phyloP scores from a whole-genome alignment of 768 basidiomycete species.

The Kwoniella sp. region DNA sequence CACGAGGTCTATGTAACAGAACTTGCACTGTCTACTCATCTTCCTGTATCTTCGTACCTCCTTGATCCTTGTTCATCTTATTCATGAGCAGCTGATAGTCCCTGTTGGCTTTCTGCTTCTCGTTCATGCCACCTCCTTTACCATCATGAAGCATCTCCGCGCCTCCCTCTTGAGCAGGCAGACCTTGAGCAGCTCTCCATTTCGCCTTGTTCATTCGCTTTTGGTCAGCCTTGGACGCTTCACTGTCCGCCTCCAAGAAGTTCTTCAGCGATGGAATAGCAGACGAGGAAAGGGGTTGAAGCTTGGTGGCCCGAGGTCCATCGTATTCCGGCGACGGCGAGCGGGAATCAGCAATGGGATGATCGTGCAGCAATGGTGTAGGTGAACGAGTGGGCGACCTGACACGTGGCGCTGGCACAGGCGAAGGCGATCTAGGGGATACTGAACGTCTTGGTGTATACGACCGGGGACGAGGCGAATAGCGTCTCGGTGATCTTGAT shows the following conservation, averaged over 20 bases:
- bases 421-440: slow-evolving; percentile 8
- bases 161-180: slow-evolving; percentile 45
- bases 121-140: slow-evolving; percentile 23
- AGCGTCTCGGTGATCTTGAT: slow-evolving; percentile 1
- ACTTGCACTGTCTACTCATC: slow-evolving; percentile 3
- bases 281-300: slow-evolving; percentile 77
- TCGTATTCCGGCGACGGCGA: slow-evolving; percentile 34
- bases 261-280: slow-evolving; percentile 79
- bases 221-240: slow-evolving; percentile 68
- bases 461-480: slow-evolving; percentile 5
- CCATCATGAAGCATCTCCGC: slow-evolving; percentile 29
- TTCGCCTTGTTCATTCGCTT: slow-evolving; percentile 71
- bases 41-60: slow-evolving; percentile 6
- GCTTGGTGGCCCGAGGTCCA: slow-evolving; percentile 56
- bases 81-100: slow-evolving; percentile 47
- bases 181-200: slow-evolving; percentile 55
- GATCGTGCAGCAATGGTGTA: slow-evolving; percentile 25
- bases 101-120: slow-evolving; percentile 42
- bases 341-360: slow-evolving; percentile 27
- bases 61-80: slow-evolving; percentile 34
- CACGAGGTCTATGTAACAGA: background rate
- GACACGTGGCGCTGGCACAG: slow-evolving; percentile 11
- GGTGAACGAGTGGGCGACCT: slow-evolving; percentile 28
- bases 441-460: background rate
- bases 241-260: slow-evolving; percentile 75